These are phyloP conservation scores for Syzygium aqueum DNA, from an alignment of 345 rosid species.

Conservation along the genomic window DNA sequence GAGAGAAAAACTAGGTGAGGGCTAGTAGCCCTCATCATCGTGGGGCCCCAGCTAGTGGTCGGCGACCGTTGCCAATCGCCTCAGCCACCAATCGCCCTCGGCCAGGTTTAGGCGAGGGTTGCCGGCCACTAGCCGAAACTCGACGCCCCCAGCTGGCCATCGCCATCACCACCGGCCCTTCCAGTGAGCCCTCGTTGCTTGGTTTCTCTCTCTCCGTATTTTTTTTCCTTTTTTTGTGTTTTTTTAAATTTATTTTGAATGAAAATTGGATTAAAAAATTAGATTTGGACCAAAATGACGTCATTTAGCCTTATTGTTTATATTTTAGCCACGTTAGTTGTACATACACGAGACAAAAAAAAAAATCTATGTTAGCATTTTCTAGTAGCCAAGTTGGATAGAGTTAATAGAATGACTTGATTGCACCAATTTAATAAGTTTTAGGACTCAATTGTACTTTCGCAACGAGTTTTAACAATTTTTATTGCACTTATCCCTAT, in stretches of 20 bases:
- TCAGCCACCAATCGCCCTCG: too few species aligned
- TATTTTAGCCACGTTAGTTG: accelerated
- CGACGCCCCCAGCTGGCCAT: neutral
- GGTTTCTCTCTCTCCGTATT: neutral
- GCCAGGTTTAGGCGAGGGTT: too few species aligned
- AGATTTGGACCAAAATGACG: neutral
- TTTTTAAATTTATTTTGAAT: neutral
- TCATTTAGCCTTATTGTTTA: neutral
- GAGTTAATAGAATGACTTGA: neutral
- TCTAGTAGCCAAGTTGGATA: neutral
- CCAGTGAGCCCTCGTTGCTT: too few species aligned
- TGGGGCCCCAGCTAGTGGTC: neutral
- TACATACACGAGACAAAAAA: neutral
- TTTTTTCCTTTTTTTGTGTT: too few species aligned
- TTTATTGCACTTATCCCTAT: neutral
- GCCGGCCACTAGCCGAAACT: too few species aligned
- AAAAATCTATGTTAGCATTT: neutral
- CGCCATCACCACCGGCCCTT: neutral
- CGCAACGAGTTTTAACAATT: neutral
- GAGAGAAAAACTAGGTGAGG: neutral
- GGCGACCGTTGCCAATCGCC: neutral
- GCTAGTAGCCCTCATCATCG: neutral
- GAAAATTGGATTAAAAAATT: neutral
- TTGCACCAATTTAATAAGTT: neutral
- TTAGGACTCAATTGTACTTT: neutral